These are phyloP conservation scores for Margaritispora aquatica DNA, from an alignment of 495 filamentous ascomycete species.

Conservation along the genomic window DNA sequence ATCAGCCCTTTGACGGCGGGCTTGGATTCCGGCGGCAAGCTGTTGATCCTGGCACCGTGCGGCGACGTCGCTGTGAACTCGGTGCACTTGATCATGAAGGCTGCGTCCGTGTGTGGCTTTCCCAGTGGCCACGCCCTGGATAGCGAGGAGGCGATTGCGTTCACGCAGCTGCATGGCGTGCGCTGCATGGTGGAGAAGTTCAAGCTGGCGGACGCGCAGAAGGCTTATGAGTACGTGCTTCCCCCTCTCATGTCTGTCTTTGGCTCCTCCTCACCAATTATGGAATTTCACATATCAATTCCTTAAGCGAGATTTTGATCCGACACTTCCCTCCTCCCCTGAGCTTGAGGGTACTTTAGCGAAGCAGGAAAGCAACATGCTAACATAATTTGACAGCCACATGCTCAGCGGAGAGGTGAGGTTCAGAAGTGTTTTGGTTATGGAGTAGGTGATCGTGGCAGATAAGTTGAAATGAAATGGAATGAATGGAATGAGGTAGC, in stretches of 20 bases:
- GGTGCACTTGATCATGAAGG: constrained; percentile 38
- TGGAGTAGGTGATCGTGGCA: constrained; percentile 29
- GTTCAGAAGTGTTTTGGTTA: constrained; percentile 46
- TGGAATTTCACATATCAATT: no score
- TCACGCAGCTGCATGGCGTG: constrained; percentile 49
- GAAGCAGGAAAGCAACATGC: background rate
- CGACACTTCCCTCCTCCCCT: no score
- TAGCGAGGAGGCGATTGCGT: constrained; percentile 58
- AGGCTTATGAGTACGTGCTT: constrained; percentile 37
- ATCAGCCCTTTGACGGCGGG: constrained; percentile 50
- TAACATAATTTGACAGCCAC: background rate
- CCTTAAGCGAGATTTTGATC: no score
- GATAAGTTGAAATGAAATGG: background rate
- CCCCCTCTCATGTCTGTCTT: background rate
- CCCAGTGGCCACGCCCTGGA: constrained; percentile 58
- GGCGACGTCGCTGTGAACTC: constrained; percentile 49
- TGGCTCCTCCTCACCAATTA: no score
- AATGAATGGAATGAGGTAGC: background rate
- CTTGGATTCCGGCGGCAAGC: constrained; percentile 49
- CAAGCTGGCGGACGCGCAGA: constrained; percentile 48
- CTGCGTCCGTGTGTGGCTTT: constrained; percentile 52
- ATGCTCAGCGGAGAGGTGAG: constrained; percentile 40
- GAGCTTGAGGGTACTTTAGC: no score
- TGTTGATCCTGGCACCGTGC: constrained; percentile 49
- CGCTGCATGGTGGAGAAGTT: constrained; percentile 60